Evolutionary conservation across 352 stramenopile genomes (phyloP), one percentile per base, ranked within the genome.

Genomic region (Phytophthora aleatoria): DNA sequence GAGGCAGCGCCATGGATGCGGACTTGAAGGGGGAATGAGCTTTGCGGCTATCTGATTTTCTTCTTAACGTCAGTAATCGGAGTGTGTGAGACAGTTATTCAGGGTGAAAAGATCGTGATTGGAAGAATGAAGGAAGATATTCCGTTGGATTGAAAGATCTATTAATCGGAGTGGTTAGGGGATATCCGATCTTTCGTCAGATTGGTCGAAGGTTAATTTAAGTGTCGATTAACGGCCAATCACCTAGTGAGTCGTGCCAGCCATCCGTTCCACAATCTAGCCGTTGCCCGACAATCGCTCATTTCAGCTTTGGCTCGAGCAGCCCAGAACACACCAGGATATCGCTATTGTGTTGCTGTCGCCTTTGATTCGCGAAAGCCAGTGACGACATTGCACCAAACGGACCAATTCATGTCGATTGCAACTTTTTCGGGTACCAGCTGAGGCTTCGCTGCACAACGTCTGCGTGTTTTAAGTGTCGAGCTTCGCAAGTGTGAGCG

Each of bases 371-470:
- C 38, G 52, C 53, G 53, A 62, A 81, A 85, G 79, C 81, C 84
- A 74, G 61, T 92, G 84, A 92, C 69, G 80, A 90, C 85, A 41
- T 66, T 83, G 80, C 84, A 70, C 81, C 67, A 58, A 87, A 89
- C 84, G 84, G 82, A 93, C 82, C 82, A 93, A 91, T 91, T 90
- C 82, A 93, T 88, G 84, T 87, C 84, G 84, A 93, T 93, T 91
- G 80, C 84, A 91, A 89, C 70, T 85, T 89, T 92, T 92, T 92
- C 84, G 84, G 84, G 84, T 92, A 92, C 84, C 84, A 91, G 45
- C 84, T 89, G 82, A 92, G 84, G 82, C 83, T 90, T 92, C 69
- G 44, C 35, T 36, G 8, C 42, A 51, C 6, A 54, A 61, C 15
- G 10, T 33, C 10, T 67, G 9, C n/a, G 11, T 67, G 43, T 62